Conservation (phyloP, 2,329 filamentous ascomycete species). For the Chaetomiaceae sp. region DNA sequence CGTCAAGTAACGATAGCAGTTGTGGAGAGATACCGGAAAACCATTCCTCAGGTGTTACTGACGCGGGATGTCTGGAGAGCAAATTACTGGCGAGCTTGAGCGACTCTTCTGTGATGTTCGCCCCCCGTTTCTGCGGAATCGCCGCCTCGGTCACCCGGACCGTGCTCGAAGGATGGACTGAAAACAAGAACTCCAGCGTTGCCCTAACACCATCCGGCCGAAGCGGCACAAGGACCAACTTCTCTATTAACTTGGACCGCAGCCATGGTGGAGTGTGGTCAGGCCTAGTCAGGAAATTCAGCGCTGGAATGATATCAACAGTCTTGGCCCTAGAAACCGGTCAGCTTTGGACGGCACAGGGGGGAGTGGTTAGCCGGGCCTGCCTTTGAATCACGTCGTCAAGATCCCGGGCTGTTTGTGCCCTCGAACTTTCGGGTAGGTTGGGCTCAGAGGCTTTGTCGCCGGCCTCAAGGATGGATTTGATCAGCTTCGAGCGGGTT, state of each 20-base stretch:
- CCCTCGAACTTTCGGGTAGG: constrained; percentile 29
- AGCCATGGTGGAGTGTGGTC: constrained; percentile 56
- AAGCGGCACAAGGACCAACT: constrained; percentile 58
- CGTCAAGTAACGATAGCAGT: constrained; percentile 58
- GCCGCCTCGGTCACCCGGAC: constrained; percentile 38
- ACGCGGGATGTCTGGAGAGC: constrained; percentile 55
- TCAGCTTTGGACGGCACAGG: constrained; percentile 27
- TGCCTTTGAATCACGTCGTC: constrained; percentile 48
- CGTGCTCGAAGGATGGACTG: constrained; percentile 57
- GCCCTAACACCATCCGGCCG: constrained; percentile 60
- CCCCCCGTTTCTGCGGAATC: constrained; percentile 51
- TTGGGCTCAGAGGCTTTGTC: constrained; percentile 48
- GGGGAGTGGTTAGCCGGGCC: constrained; percentile 20
- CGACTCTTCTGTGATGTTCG: constrained; percentile 64
- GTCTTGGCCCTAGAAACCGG: constrained; percentile 42
- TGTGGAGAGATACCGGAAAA: constrained; percentile 58
- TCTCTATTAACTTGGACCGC: constrained; percentile 50
- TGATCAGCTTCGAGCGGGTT: constrained; percentile 31
- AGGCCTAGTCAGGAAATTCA: constrained; percentile 62
- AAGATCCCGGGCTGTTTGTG: constrained; percentile 39
- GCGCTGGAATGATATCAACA: constrained; percentile 49
- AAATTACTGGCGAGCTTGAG: constrained; percentile 59
- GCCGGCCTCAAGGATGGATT: constrained; percentile 37
- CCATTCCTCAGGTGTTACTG: constrained; percentile 54
- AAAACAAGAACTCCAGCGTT: constrained; percentile 67